phyloP scores from a whole-genome alignment of 2,329 filamentous ascomycete genomes.

The Arthrobotrys pseudoclavata region DNA sequence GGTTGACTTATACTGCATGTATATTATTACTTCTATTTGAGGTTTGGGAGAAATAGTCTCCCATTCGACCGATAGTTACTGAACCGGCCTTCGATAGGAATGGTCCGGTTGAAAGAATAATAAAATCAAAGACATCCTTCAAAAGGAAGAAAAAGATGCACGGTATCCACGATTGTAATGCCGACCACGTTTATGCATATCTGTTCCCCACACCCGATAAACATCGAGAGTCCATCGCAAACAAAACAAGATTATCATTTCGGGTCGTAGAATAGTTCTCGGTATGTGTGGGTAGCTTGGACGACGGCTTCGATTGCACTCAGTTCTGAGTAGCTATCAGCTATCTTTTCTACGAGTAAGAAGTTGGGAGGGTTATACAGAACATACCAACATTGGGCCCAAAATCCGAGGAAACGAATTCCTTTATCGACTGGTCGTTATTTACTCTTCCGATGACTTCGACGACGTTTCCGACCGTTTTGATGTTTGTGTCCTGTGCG shows the following conservation, averaged over 20 bases:
- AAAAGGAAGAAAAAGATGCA: not conserved
- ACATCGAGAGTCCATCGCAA: too few species aligned
- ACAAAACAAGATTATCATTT: slow-evolving; percentile 2
- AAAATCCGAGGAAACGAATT: slow-evolving; percentile 78
- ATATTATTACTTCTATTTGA: slow-evolving; percentile 26
- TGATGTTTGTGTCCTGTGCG: slow-evolving; percentile 71
- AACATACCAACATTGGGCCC: slow-evolving; percentile 68
- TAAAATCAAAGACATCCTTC: not conserved
- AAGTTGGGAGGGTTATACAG: too few species aligned
- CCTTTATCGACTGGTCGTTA: slow-evolving; percentile 78
- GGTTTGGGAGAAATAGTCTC: slow-evolving; percentile 15
- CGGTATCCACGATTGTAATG: not conserved
- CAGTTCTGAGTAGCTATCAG: slow-evolving; percentile 73
- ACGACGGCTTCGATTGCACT: slow-evolving; percentile 82
- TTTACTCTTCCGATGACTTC: slow-evolving; percentile 87
- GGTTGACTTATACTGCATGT: slow-evolving; percentile 30
- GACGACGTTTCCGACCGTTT: slow-evolving; percentile 75
- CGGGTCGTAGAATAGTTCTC: slow-evolving; percentile 81
- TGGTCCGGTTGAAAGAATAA: not conserved
- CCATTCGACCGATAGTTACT: not conserved
- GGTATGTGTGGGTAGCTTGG: slow-evolving; percentile 84
- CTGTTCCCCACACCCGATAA: too few species aligned
- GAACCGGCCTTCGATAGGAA: slow-evolving; percentile 1
- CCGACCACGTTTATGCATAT: too few species aligned
- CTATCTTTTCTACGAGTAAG: too few species aligned